Evolutionary conservation across 2,329 filamentous ascomycete species (phyloP).

Genomic region (Aspergillus sp.): DNA sequence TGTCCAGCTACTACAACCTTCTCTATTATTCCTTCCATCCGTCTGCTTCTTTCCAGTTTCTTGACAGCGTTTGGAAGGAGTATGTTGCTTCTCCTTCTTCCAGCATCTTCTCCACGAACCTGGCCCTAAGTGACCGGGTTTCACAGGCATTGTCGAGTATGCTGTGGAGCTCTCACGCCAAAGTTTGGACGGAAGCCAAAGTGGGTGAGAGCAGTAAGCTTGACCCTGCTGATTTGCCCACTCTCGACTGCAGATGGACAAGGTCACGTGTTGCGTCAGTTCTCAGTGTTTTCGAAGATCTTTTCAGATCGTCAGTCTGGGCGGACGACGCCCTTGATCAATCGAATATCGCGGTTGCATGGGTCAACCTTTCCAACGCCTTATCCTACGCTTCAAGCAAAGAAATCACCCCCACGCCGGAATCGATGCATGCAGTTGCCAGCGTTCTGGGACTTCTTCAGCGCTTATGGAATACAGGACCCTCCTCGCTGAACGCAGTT

Average conservation of each 20-base stretch:
- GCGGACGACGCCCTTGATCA: constrained; percentile 33
- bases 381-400: constrained; percentile 61
- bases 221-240: constrained; percentile 67
- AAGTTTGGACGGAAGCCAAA: constrained; percentile 67
- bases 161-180: constrained; percentile 41
- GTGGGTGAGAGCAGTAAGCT: constrained; percentile 54
- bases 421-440: constrained; percentile 72
- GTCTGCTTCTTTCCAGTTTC: constrained; percentile 53
- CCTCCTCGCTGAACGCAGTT: constrained; percentile 28
- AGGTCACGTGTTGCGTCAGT: constrained; percentile 61
- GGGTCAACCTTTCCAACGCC: constrained; percentile 52
- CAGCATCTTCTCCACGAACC: constrained; percentile 44
- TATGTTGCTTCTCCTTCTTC: constrained; percentile 59
- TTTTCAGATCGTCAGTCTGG: constrained; percentile 46
- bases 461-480: constrained; percentile 57
- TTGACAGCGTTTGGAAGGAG: constrained; percentile 71
- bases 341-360: constrained; percentile 49
- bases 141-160: constrained; percentile 66
- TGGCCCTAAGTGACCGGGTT: constrained; percentile 51
- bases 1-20: constrained; percentile 69
- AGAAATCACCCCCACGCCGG: constrained; percentile 80
- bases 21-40: constrained; percentile 78
- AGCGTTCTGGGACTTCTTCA: constrained; percentile 61
- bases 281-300: constrained; percentile 51
- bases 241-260: constrained; percentile 79